A percentile compares a stretch with the other conserved stretches of the same genome.
phyloP scores from a whole-genome alignment of 371 early-diverging fungal species.

The Chytridium lagenaria region DNA sequence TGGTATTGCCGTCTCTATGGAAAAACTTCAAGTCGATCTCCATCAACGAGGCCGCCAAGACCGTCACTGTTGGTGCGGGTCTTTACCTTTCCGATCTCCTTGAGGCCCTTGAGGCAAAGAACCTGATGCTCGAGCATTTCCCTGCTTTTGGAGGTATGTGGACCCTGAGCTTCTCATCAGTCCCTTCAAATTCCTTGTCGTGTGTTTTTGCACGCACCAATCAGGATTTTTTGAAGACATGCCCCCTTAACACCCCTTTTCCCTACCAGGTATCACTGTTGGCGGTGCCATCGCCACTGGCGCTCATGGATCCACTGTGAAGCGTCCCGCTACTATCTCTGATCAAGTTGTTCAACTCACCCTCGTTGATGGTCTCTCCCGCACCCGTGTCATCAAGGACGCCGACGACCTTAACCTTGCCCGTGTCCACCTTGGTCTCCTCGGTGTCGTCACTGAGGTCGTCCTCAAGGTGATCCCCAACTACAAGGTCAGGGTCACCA shows the following conservation, averaged over 20 bases:
- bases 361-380: constrained; percentile 17
- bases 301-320: constrained; percentile 9
- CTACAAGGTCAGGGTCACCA: constrained; percentile 14
- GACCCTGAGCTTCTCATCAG: too few relatives aligned
- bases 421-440: constrained; percentile 19
- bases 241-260: too few relatives aligned
- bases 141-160: constrained; percentile 13
- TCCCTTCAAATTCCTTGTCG: too few relatives aligned
- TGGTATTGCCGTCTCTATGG: constrained; percentile 14
- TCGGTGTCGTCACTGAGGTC: constrained; percentile 18
- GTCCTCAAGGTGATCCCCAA: constrained; percentile 10
- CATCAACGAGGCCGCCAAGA: not conserved
- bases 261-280: constrained; percentile 16
- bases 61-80: constrained; percentile 8
- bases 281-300: constrained; percentile 19
- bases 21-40: not conserved
- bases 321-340: constrained; percentile 9
- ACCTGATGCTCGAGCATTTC: constrained; percentile 12
- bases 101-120: constrained; percentile 5
- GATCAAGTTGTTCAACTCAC: constrained; percentile 10
- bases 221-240: too few relatives aligned
- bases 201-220: too few relatives aligned
- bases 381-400: constrained; percentile 3
- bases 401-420: not conserved
- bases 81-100: not conserved